Conservation (phyloP, 495 filamentous ascomycete genomes). For the Letharia lupina region DNA sequence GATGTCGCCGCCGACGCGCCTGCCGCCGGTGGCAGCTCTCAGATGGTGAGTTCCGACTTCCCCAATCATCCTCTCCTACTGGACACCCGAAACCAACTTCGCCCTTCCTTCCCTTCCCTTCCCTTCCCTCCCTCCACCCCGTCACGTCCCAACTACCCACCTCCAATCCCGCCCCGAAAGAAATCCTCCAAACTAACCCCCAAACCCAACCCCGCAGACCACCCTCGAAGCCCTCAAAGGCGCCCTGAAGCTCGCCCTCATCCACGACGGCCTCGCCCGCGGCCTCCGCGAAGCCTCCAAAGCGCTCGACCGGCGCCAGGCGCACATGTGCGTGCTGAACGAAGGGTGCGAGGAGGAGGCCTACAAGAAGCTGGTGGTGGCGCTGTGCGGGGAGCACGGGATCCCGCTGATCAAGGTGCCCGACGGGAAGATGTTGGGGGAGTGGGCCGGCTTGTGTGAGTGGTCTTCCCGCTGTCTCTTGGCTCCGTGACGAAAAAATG, state of each 20-base stretch:
- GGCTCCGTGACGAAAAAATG: neutral
- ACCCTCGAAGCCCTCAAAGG: conserved; percentile 91
- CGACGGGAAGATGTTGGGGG: conserved; percentile 97
- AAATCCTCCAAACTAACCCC: conserved; percentile 29
- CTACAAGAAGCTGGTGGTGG: conserved; percentile 99
- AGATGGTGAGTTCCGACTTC: neutral
- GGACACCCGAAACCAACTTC: neutral
- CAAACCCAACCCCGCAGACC: conserved; percentile 50
- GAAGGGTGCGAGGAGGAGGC: conserved; percentile 99
- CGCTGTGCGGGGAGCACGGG: conserved; percentile 96
- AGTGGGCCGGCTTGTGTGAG: conserved; percentile 99
- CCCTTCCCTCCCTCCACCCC: neutral
- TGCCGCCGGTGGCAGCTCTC: conserved; percentile 62
- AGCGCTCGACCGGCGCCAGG: conserved; percentile 93
- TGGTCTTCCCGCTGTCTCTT: conserved; percentile 28
- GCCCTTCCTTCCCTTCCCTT: neutral
- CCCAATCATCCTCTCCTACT: neutral
- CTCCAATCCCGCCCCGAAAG: conserved; percentile 20
- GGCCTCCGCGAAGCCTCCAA: conserved; percentile 96
- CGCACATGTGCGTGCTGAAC: conserved; percentile 99
- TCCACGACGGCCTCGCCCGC: conserved; percentile 98
- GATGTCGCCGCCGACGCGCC: conserved; percentile 90
- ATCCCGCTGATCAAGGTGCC: conserved; percentile 99
- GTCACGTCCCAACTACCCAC: neutral
- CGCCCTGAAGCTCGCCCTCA: conserved; percentile 93